Conservation (phyloP, 2,329 filamentous ascomycete species). For the Penicillium sp. region DNA sequence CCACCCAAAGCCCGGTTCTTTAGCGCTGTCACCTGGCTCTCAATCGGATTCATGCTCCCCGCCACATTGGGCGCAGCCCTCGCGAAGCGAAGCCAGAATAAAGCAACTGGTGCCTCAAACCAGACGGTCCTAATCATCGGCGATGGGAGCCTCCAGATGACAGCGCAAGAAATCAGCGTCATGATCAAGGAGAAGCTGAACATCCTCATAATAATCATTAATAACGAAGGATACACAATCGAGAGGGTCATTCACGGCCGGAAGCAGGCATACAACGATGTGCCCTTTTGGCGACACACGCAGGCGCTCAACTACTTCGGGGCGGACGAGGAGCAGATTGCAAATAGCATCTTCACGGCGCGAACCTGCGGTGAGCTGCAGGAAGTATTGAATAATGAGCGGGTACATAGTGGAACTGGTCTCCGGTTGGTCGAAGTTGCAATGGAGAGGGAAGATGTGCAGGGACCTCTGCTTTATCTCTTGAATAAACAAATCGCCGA, state of each 20-base stretch:
- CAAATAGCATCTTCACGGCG: slow-evolving; percentile 46
- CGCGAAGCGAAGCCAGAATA: slow-evolving; percentile 45
- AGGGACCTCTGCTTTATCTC: slow-evolving; percentile 36
- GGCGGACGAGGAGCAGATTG: slow-evolving; percentile 39
- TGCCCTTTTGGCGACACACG: slow-evolving; percentile 57
- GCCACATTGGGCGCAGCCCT: slow-evolving; percentile 61
- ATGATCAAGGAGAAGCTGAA: slow-evolving; percentile 62
- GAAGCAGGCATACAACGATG: slow-evolving; percentile 60
- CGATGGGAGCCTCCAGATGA: slow-evolving; percentile 69
- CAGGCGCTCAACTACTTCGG: slow-evolving; percentile 56
- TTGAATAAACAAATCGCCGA: slow-evolving; percentile 35
- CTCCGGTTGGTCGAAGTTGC: slow-evolving; percentile 49
- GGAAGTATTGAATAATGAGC: slow-evolving; percentile 40
- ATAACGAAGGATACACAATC: slow-evolving; percentile 65
- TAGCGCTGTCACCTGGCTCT: slow-evolving; percentile 61
- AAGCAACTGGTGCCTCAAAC: slow-evolving; percentile 30
- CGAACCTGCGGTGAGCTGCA: slow-evolving; percentile 54
- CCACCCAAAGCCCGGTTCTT: slow-evolving; percentile 55
- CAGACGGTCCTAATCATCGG: slow-evolving; percentile 64
- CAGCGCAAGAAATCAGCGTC: slow-evolving; percentile 67
- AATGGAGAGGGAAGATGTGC: slow-evolving; percentile 44
- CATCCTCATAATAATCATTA: slow-evolving; percentile 58
- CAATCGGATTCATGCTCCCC: slow-evolving; percentile 65
- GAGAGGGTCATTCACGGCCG: slow-evolving; percentile 62
- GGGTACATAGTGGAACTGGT: slow-evolving; percentile 42